These are phyloP conservation scores for Penstemon barbatus DNA, from an alignment of 257 asterid genomes.

Conservation along the genomic window DNA sequence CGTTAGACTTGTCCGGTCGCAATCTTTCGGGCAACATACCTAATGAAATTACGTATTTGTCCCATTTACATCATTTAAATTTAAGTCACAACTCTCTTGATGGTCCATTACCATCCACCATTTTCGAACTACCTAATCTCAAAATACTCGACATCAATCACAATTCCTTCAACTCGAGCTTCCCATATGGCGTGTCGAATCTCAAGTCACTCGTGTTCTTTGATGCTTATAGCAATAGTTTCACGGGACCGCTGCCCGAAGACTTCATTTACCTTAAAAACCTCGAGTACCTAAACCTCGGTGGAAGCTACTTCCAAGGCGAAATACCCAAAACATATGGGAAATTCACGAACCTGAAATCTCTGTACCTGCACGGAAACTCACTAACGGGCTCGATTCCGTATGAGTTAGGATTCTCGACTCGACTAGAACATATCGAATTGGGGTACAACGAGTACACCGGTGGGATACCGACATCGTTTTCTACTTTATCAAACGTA, in stretches of 20 bases:
- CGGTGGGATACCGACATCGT: slow-evolving; percentile 51
- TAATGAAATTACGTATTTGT: slow-evolving; percentile 41
- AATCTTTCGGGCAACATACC: slow-evolving; percentile 76
- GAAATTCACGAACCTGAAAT: slow-evolving; percentile 41
- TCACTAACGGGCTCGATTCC: slow-evolving; percentile 65
- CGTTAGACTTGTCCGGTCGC: slow-evolving; percentile 63
- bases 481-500: slow-evolving; percentile 46
- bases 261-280: slow-evolving; percentile 46
- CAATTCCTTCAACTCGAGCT: slow-evolving; percentile 65
- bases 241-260: slow-evolving; percentile 64
- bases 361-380: slow-evolving; percentile 66
- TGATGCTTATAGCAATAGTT: slow-evolving; percentile 75
- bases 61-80: slow-evolving; percentile 58
- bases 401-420: slow-evolving; percentile 45
- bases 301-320: slow-evolving; percentile 83
- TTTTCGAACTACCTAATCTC: slow-evolving; percentile 61
- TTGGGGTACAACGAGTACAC: slow-evolving; percentile 65
- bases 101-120: slow-evolving; percentile 54
- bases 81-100: slow-evolving; percentile 67
- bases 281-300: slow-evolving; percentile 83
- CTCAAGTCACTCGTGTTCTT: slow-evolving; percentile 52
- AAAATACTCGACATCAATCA: slow-evolving; percentile 63
- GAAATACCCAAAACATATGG: slow-evolving; percentile 65
- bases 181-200: slow-evolving; percentile 59
- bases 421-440: slow-evolving; percentile 61